phyloP scores from a whole-genome alignment of 441 rosid genomes.

The Corymbia citriodora region DNA sequence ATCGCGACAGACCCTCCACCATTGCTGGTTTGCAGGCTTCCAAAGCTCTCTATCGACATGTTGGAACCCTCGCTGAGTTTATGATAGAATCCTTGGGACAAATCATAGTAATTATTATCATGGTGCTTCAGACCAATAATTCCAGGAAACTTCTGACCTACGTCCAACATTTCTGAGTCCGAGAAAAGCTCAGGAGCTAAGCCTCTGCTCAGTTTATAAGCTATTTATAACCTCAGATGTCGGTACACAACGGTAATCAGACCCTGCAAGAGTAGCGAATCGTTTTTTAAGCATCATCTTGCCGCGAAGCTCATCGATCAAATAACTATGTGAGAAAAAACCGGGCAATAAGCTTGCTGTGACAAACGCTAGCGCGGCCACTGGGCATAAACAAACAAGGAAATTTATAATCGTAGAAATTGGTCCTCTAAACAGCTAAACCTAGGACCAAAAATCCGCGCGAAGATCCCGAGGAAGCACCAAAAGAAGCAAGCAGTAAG shows the following conservation, averaged over 20 bases:
- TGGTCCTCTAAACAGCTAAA: not conserved
- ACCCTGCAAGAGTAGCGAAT: not conserved
- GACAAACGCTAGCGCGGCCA: not conserved
- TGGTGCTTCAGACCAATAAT: constrained; percentile 6
- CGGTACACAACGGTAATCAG: not conserved
- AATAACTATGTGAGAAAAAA: not conserved
- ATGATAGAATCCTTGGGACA: constrained; percentile 76
- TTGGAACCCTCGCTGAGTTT: constrained; percentile 83
- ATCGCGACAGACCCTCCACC: constrained; percentile 88
- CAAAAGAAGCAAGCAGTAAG: not conserved
- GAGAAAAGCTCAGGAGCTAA: not conserved
- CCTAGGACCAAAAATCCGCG: not conserved
- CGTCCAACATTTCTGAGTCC: constrained; percentile 4
- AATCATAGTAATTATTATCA: constrained; percentile 52
- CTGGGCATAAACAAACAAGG: not conserved
- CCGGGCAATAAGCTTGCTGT: not conserved
- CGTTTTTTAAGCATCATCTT: not conserved
- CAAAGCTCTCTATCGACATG: constrained; percentile 79
- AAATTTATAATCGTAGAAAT: not conserved
- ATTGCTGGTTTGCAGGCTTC: constrained; percentile 58
- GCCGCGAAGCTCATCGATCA: not conserved
- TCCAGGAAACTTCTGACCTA: constrained; percentile 5
- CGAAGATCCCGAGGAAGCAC: not conserved
- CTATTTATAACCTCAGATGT: not conserved
- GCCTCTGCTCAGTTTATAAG: not conserved